These are phyloP conservation scores for Brassica rapa DNA, from an alignment of 345 rosid species.

Conservation along the genomic window DNA sequence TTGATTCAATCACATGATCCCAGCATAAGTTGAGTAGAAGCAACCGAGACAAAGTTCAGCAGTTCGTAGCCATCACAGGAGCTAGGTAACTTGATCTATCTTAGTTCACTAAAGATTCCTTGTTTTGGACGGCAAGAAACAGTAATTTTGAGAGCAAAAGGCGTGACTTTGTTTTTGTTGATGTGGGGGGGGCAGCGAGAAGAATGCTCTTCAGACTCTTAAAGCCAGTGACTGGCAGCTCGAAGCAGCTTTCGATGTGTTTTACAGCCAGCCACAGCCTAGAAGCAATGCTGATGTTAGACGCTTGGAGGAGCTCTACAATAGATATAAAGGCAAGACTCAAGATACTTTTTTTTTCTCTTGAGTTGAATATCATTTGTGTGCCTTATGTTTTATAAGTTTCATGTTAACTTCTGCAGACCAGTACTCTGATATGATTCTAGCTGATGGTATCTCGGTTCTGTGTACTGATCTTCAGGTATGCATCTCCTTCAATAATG, in stretches of 20 bases:
- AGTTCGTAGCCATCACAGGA: slow-evolving; percentile 84
- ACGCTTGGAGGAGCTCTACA: slow-evolving; percentile 91
- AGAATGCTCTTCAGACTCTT: slow-evolving; percentile 76
- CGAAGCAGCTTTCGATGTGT: slow-evolving; percentile 91
- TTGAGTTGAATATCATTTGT: slow-evolving; percentile 9
- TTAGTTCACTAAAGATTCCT: neutral
- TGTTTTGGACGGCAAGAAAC: neutral
- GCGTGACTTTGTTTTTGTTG: neutral
- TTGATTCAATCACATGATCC: slow-evolving; percentile 16
- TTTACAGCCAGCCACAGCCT: slow-evolving; percentile 85
- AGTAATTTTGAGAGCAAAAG: neutral
- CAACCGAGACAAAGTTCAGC: slow-evolving; percentile 90
- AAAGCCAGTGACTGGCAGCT: slow-evolving; percentile 94
- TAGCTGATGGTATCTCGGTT: slow-evolving; percentile 69
- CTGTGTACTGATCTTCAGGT: slow-evolving; percentile 84
- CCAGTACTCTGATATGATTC: slow-evolving; percentile 62
- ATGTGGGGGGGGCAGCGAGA: slow-evolving; percentile 71
- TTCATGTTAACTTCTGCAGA: slow-evolving; percentile 47
- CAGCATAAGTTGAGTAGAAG: slow-evolving; percentile 83
- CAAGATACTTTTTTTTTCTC: slow-evolving; percentile 10
- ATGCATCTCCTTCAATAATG: slow-evolving; percentile 19
- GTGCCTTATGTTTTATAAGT: neutral
- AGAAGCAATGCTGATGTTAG: slow-evolving; percentile 67
- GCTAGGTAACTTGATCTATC: slow-evolving; percentile 54
- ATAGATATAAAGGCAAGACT: slow-evolving; percentile 71